Percentiles rank a stretch among this genome's conserved stretches.
These are phyloP conservation scores for Alternaria tenuissima DNA, from an alignment of 2,329 filamentous ascomycete species.

Conservation along the genomic window DNA sequence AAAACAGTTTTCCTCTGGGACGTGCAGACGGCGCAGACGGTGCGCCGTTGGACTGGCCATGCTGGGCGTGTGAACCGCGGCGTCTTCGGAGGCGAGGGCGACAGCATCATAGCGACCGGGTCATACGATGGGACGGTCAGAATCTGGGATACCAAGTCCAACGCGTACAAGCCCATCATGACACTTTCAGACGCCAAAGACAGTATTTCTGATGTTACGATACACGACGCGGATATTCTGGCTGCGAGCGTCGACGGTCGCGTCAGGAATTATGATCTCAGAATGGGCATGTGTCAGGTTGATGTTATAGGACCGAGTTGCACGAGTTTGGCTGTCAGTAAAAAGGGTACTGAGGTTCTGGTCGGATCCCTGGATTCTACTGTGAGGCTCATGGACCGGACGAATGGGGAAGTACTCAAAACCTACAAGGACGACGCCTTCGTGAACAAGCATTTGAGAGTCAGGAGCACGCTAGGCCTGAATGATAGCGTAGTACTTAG, in stretches of 20 bases:
- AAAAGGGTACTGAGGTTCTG: slow-evolving; percentile 77
- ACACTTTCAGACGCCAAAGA: slow-evolving; percentile 77
- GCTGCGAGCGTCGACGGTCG: slow-evolving; percentile 85
- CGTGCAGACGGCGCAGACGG: slow-evolving; percentile 79
- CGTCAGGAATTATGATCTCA: slow-evolving; percentile 81
- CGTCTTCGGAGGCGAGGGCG: slow-evolving; percentile 77
- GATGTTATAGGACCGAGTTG: slow-evolving; percentile 62
- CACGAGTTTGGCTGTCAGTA: slow-evolving; percentile 76
- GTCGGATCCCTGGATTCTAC: slow-evolving; percentile 79
- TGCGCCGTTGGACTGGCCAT: slow-evolving; percentile 78
- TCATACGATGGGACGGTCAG: slow-evolving; percentile 79
- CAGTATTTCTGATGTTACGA: slow-evolving; percentile 61
- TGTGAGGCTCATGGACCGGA: slow-evolving; percentile 81
- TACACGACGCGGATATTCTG: slow-evolving; percentile 64
- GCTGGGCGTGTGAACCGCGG: slow-evolving; percentile 79
- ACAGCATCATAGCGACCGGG: slow-evolving; percentile 74
- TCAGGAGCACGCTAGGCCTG: slow-evolving; percentile 77
- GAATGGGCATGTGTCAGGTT: slow-evolving; percentile 70
- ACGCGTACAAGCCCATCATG: slow-evolving; percentile 71
- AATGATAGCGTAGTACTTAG: slow-evolving; percentile 80
- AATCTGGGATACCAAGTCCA: slow-evolving; percentile 64
- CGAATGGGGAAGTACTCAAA: slow-evolving; percentile 75
- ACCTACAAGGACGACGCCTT: slow-evolving; percentile 68
- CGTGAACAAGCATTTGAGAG: slow-evolving; percentile 74
- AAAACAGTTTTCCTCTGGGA: slow-evolving; percentile 95